phyloP scores from a whole-genome alignment of 768 basidiomycete genomes.

The Chalciporus chontae region DNA sequence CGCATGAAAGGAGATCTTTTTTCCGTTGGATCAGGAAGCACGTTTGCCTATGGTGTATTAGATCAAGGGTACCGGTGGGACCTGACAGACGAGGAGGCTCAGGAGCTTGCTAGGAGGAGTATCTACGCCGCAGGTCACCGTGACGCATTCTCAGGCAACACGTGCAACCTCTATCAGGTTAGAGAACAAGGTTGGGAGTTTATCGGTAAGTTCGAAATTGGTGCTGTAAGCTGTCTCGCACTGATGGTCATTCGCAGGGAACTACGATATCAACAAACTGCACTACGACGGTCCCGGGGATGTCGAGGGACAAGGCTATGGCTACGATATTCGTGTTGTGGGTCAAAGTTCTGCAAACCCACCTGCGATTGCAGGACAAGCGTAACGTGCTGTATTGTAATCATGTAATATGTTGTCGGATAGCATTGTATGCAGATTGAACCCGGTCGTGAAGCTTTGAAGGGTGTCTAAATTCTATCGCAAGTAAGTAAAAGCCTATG shows the following conservation, averaged over 20 bases:
- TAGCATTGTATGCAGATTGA: not conserved
- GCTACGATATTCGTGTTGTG: conserved; percentile 69
- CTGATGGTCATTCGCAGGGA: conserved; percentile 49
- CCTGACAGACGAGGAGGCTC: conserved; percentile 86
- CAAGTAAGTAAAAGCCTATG: not conserved
- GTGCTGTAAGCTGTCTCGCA: conserved; percentile 1
- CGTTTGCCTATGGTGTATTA: conserved; percentile 97
- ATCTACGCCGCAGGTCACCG: conserved; percentile 98
- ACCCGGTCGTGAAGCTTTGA: not conserved
- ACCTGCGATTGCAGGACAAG: conserved; percentile 32
- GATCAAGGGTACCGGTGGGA: conserved; percentile 97
- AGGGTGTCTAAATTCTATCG: not conserved
- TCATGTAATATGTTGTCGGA: conserved; percentile 15
- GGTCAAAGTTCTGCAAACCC: conserved; percentile 53
- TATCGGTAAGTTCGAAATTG: conserved; percentile 58
- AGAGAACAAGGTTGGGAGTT: conserved; percentile 95
- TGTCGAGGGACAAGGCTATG: conserved; percentile 72
- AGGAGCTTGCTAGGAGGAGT: conserved; percentile 88
- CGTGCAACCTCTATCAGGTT: conserved; percentile 94
- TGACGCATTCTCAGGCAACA: conserved; percentile 95
- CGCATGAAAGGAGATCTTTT: conserved; percentile 96
- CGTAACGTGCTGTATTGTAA: conserved; percentile 25
- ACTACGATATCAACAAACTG: conserved; percentile 87
- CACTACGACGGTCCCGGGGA: conserved; percentile 87
- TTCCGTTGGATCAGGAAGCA: conserved; percentile 97